These are phyloP conservation scores for Amorphotheca resinae DNA, from an alignment of 495 filamentous ascomycete genomes.

Conservation along the genomic window DNA sequence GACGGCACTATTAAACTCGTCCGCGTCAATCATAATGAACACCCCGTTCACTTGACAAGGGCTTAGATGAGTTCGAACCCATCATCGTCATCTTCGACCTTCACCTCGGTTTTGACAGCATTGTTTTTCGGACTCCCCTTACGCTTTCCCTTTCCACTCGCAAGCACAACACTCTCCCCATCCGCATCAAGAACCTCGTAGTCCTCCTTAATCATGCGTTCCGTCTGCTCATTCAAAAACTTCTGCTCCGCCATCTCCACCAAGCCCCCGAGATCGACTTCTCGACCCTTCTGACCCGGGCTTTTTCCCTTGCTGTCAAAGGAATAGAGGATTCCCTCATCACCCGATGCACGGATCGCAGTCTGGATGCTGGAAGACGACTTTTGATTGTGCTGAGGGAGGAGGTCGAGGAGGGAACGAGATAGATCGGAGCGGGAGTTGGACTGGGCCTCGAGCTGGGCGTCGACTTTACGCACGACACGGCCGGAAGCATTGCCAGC, in stretches of 20 bases:
- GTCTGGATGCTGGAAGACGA: conserved; percentile 13
- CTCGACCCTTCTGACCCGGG: conserved; percentile 11
- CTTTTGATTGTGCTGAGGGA: conserved; percentile 18
- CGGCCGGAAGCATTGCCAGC: not conserved
- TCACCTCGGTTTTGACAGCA: conserved; percentile 5
- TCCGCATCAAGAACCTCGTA: conserved; percentile 20
- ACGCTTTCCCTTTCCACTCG: conserved; percentile 9
- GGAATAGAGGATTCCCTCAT: conserved; percentile 12
- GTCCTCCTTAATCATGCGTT: conserved; percentile 18
- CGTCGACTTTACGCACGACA: conserved; percentile 9
- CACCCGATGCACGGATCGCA: conserved; percentile 6
- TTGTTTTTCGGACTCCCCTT: conserved; percentile 15
- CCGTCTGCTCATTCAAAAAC: conserved; percentile 15
- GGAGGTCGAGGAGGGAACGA: conserved; percentile 19
- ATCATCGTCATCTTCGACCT: conserved; percentile 13
- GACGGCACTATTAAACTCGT: conserved; percentile 8
- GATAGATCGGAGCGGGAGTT: conserved; percentile 9
- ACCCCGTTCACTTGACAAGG: not conserved
- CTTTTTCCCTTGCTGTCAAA: conserved; percentile 17
- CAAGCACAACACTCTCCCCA: conserved; percentile 9
- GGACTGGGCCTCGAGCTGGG: conserved; percentile 11
- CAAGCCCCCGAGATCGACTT: conserved; percentile 13
- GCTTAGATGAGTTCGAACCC: conserved; percentile 19
- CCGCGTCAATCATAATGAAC: not conserved
- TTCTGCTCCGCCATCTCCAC: conserved; percentile 20